Base-by-base conservation (phyloP, 257 asterid genomes). In the Pogostemon cablin region DNA sequence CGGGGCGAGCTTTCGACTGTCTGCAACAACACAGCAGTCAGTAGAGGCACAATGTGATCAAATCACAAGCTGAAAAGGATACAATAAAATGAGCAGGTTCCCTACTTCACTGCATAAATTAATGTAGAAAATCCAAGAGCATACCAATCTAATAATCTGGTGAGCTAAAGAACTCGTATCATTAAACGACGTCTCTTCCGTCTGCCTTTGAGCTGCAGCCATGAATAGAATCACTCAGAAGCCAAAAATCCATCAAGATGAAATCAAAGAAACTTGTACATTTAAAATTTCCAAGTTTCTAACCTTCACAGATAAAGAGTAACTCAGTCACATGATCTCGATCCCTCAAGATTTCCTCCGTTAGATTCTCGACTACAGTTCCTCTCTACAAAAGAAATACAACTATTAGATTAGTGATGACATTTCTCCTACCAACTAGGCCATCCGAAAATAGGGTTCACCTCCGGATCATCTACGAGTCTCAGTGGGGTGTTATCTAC, bases 381-480 rank as follows among this genome's bases (percentile, higher is more conserved):
- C 97, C 98, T 78, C 87, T 86, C 98, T 93, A 60, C 72, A 68
- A 62, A n/a, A 41, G 66, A 65, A 47, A 67, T 5, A 9, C 2
- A 50, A 5, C 7, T 46, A 53, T 74, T 46, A 74, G 66, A 35
- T 39, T 47, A 68, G 15, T 15, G 42, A 38, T 75, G 69, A 34
- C 1, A 56, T 7, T 32, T 50, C 5, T 41, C 56, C 9, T 5
- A 68, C 25, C 9, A 8, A 74, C 39, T 12, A 39, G 40, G 5
- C 5, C 34, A 46, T 62, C 8, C 32, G 32, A 67, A 46, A 68
- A 25, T 4, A 43, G 10, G 49, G 66, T 58, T 76, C 78, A 93
- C 98, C 98, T 86, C 93, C 5, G 95, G 96, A 73, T 93, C 97
- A 56, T 90, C 96, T 44, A 87, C 57, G 77, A 90, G 87, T 73